phyloP scores from a whole-genome alignment of 2,329 filamentous ascomycete genomes.

The Hymenoscyphus fructigenus region DNA sequence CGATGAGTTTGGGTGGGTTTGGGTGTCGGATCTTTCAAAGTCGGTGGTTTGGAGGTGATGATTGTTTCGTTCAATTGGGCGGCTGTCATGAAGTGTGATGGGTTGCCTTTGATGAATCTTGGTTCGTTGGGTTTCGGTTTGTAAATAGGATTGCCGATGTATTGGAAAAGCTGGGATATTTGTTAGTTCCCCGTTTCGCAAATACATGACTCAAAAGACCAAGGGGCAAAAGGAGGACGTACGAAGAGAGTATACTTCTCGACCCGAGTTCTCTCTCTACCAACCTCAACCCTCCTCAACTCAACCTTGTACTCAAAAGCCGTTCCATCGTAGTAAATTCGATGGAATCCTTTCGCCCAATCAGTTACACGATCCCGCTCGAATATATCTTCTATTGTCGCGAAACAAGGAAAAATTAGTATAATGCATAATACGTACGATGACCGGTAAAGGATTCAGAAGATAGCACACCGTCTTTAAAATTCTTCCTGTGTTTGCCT shows the following conservation, averaged over 20 bases:
- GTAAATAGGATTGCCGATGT: no score
- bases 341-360: conserved; percentile 53
- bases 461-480: conserved; percentile 34
- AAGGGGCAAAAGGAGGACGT: conserved; percentile 41
- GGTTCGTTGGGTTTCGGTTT: no score
- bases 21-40: no score
- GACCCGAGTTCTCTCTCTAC: no score
- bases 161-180: conserved; percentile 63
- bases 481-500: conserved; percentile 37
- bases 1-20: conserved; percentile 42
- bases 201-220: no score
- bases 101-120: no score
- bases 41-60: no score
- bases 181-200: no score
- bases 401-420: background rate
- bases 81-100: conserved; percentile 60
- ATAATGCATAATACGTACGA: conserved; percentile 42
- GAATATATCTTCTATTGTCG: background rate
- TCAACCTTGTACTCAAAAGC: conserved; percentile 64
- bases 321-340: conserved; percentile 61
- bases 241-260: conserved; percentile 63
- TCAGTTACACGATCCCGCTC: conserved; percentile 14
- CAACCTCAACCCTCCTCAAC: conserved; percentile 52
- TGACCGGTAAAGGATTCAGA: conserved; percentile 48
- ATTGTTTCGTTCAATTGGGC: conserved; percentile 43